Percentiles rank a stretch among this genome's conserved stretches.
phyloP scores from a whole-genome alignment of 495 filamentous ascomycete genomes.

The Recurvomyces mirabilis region DNA sequence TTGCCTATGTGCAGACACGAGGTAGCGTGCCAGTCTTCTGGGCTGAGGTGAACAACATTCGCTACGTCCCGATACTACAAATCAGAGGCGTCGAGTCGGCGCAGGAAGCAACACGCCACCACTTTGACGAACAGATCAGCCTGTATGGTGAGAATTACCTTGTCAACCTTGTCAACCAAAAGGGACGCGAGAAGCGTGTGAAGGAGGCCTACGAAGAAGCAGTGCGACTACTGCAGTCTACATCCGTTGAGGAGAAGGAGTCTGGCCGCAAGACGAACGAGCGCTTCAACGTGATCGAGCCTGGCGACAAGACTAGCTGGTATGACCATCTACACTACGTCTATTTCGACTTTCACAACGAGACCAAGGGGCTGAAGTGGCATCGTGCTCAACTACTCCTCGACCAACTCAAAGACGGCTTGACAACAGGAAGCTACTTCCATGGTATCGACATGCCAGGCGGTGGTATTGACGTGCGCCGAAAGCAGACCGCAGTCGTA shows the following conservation, averaged over 20 bases:
- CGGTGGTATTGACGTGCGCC: constrained; percentile 65
- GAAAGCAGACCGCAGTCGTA: constrained; percentile 72
- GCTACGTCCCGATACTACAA: constrained; percentile 81
- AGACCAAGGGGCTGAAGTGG: constrained; percentile 90
- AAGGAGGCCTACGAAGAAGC: constrained; percentile 89
- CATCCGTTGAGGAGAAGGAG: constrained; percentile 52
- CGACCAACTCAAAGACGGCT: constrained; percentile 60
- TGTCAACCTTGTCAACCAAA: constrained; percentile 93
- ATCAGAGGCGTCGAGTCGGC: constrained; percentile 77
- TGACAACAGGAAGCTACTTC: constrained; percentile 78
- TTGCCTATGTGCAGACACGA: constrained; percentile 90
- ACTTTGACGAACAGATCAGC: constrained; percentile 85
- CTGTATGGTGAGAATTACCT: constrained; percentile 93
- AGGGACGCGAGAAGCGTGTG: constrained; percentile 72
- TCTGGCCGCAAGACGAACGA: constrained; percentile 51
- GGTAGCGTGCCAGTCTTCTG: constrained; percentile 91
- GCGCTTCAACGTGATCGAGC: constrained; percentile 67
- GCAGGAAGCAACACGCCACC: constrained; percentile 60
- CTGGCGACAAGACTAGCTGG: constrained; percentile 45
- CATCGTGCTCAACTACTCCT: constrained; percentile 80
- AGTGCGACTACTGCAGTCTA: constrained; percentile 59
- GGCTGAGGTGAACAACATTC: constrained; percentile 84
- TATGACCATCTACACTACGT: constrained; percentile 84
- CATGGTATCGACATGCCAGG: constrained; percentile 77
- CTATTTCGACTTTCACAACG: constrained; percentile 97